Evolutionary conservation across 2,329 filamentous ascomycete genomes (phyloP), one percentile per base, ranked within the genome.

Genomic region (Penicillium sp.): DNA sequence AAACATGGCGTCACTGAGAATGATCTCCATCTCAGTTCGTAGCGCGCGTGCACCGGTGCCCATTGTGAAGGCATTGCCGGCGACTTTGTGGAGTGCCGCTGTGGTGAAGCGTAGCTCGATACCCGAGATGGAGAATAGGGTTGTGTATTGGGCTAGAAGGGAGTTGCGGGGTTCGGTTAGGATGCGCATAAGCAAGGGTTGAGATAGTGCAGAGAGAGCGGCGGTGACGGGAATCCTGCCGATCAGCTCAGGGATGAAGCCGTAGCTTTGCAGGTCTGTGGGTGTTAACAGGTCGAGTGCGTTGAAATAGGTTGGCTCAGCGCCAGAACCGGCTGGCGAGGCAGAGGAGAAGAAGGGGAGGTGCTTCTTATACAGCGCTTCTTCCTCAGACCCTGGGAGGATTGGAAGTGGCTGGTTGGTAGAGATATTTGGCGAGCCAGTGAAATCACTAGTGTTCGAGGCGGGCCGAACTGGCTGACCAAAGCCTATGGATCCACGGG

Each of bases 201-300:
- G 80, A 53, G 84, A 82, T 0, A 99, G 81, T 0, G 91, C 87
- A 15, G 90, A 88, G 0, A 99, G 83, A 0, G 94, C 90, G 59
- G 91, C 92, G 48, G 92, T 89, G 57, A 96, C 91, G 51, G 96
- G 93, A 47, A 99, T 86, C 19, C 94, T 89, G n/a, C 94, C 94
- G 52, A 97, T 89, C n/a, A 97, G 81, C 75, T 97, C 92, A 0
- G 92, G 92, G 53, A 97, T 97, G 70, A 97, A 91, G 15, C 92
- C 93, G 68, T 92, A 97, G 43, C 82, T 84, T 73, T 95, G 91
- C 2, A 96, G 79, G 67, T 96, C 89, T 11, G 84, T 80, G 1
- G 91, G 89, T 4, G 86, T 89, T 27, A 89, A 83, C 23, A 94
- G 82, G 63, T 93, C 89, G 1, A 94, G 79, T 13, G 81, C 77